Conservation (phyloP, 1,284 basidiomycete species). For the Neotropicomus parvogracilis region DNA sequence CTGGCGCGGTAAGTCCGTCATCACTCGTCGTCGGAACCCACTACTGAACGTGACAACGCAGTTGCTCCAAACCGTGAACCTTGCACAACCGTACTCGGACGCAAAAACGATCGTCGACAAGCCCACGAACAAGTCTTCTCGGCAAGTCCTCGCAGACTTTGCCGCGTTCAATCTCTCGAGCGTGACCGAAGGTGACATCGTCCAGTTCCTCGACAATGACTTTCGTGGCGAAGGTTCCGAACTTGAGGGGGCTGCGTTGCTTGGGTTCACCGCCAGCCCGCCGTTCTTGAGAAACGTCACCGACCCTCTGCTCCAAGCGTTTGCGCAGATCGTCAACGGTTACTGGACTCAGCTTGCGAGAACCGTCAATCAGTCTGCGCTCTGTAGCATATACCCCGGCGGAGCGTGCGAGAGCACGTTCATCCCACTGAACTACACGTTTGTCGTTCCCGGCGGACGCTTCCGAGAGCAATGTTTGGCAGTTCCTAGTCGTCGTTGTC, state of each 20-base stretch:
- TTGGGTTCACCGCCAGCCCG: constrained; percentile 64
- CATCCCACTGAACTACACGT: constrained; percentile 86
- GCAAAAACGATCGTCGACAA: constrained; percentile 92
- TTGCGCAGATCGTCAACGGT: constrained; percentile 72
- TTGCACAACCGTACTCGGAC: constrained; percentile 74
- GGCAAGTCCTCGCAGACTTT: constrained; percentile 72
- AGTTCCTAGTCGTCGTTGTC: constrained; percentile 7
- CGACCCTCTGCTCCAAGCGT: constrained; percentile 70
- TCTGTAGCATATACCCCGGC: constrained; percentile 54
- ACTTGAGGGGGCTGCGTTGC: constrained; percentile 59
- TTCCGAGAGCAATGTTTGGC: constrained; percentile 67
- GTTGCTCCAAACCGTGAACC: constrained; percentile 83
- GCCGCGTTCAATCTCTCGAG: constrained; percentile 45
- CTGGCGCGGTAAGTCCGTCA: constrained; percentile 60
- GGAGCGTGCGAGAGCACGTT: constrained; percentile 74
- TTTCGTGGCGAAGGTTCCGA: constrained; percentile 86
- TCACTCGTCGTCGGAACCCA: background rate
- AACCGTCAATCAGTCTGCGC: constrained; percentile 63
- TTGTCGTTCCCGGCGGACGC: constrained; percentile 82
- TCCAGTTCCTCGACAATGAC: constrained; percentile 71
- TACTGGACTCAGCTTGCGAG: constrained; percentile 82
- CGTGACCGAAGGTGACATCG: constrained; percentile 56
- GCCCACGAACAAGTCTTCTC: constrained; percentile 67
- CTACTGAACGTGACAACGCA: constrained; percentile 27
- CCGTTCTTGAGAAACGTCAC: constrained; percentile 70